These are phyloP conservation scores for Boeremia lycopersici DNA, from an alignment of 2,329 filamentous ascomycete species.

Conservation along the genomic window DNA sequence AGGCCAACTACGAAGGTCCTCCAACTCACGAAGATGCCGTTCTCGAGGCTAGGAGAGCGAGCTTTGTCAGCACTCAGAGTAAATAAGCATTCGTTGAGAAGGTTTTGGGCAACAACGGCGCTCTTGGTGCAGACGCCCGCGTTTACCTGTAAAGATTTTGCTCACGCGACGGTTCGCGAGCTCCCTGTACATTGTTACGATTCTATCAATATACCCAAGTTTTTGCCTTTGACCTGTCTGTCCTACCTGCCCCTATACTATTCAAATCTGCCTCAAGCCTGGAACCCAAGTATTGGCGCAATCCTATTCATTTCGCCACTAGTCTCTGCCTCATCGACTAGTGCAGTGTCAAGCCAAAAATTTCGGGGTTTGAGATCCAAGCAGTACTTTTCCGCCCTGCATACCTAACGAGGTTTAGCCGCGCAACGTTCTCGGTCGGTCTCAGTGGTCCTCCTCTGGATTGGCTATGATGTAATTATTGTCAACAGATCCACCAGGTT, in stretches of 20 bases:
- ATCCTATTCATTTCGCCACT: background rate
- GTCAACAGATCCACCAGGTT: too few relatives aligned
- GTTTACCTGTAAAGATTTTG: background rate
- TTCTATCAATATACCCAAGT: constrained; percentile 14
- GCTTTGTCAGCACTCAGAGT: constrained; percentile 32
- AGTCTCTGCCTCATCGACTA: constrained; percentile 2
- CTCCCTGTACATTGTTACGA: constrained; percentile 2
- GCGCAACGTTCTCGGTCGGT: background rate
- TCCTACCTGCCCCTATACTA: background rate
- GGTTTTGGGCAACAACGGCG: background rate
- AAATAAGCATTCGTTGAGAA: constrained; percentile 6
- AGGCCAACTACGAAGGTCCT: constrained; percentile 70
- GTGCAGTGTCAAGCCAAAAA: background rate
- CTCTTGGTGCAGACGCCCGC: background rate
- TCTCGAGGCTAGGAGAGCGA: constrained; percentile 40
- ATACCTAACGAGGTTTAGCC: background rate
- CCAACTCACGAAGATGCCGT: constrained; percentile 47
- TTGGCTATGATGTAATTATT: background rate
- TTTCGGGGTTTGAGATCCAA: background rate
- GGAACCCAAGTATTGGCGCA: background rate
- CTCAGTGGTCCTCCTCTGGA: too few relatives aligned
- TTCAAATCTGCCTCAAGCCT: background rate
- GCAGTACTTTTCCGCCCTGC: background rate
- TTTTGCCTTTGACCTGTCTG: background rate
- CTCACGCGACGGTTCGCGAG: constrained; percentile 7